phyloP scores from a whole-genome alignment of 148 eudicot genomes.

The Rhododendron mucronatum region DNA sequence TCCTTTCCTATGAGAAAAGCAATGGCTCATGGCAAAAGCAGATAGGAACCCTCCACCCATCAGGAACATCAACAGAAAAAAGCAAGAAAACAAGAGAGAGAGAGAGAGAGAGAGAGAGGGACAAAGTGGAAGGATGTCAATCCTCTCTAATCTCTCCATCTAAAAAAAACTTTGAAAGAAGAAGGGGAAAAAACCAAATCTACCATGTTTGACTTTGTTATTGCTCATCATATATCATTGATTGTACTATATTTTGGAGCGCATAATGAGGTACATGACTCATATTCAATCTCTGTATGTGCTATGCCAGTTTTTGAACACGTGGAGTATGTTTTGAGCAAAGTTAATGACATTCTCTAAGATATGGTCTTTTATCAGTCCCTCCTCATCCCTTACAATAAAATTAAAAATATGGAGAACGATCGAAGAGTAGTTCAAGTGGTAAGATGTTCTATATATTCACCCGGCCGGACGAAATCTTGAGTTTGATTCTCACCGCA shows the following conservation, averaged over 20 bases:
- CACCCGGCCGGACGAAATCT: too few species aligned
- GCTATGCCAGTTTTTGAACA: background rate
- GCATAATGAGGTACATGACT: background rate
- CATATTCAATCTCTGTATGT: background rate
- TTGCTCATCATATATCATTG: constrained; percentile 23
- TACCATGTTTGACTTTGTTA: constrained; percentile 21
- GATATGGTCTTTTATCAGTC: background rate
- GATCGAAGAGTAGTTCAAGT: too few species aligned
- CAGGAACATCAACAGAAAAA: background rate
- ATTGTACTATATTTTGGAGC: constrained; percentile 10
- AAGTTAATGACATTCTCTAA: too few species aligned
- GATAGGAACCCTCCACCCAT: constrained; percentile 40
- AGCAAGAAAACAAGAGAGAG: constrained; percentile 6
- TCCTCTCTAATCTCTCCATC: constrained; percentile 9
- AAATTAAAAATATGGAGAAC: background rate
- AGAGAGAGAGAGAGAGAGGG: constrained; percentile 5
- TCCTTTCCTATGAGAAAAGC: constrained; percentile 36
- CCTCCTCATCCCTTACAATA: background rate
- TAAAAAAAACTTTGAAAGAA: constrained; percentile 4
- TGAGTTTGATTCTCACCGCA: background rate
- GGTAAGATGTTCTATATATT: too few species aligned
- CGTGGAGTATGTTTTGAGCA: too few species aligned
- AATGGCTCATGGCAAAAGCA: constrained; percentile 36
- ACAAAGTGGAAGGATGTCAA: constrained; percentile 21
- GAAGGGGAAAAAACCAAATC: background rate